Conservation (phyloP, 345 rosid species). For the Sisymbrium irio region DNA sequence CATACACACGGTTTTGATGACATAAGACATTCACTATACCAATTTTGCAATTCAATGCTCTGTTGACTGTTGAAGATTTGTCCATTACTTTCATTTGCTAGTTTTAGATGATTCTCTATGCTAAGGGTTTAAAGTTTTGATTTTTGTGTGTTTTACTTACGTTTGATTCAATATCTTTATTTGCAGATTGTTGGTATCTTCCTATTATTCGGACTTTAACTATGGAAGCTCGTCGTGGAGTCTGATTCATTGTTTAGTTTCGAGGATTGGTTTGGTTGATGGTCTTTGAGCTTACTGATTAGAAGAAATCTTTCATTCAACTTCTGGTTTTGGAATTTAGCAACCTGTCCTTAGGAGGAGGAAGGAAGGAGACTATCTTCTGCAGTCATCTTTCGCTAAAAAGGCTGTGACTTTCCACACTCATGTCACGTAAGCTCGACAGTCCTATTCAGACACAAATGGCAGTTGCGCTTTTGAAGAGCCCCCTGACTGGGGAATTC, state of each 20-base stretch:
- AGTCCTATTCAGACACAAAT: slow-evolving; percentile 91
- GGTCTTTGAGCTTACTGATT: slow-evolving; percentile 29
- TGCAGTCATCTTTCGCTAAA: slow-evolving; percentile 32
- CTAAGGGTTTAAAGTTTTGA: not conserved
- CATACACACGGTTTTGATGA: not conserved
- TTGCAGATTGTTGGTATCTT: slow-evolving; percentile 21
- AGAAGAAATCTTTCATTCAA: not conserved
- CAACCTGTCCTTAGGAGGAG: slow-evolving; percentile 24
- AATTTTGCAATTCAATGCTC: not conserved
- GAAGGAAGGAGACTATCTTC: slow-evolving; percentile 43
- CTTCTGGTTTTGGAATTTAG: slow-evolving; percentile 39
- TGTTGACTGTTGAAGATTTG: not conserved
- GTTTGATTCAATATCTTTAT: not conserved
- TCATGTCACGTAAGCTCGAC: slow-evolving; percentile 80
- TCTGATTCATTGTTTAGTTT: slow-evolving; percentile 16
- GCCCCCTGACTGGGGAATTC: slow-evolving; percentile 62
- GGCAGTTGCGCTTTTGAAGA: slow-evolving; percentile 69
- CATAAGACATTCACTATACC: not conserved
- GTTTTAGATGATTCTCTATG: not conserved
- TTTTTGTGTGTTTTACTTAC: not conserved
- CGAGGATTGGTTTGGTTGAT: slow-evolving; percentile 35
- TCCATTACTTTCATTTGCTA: slow-evolving; percentile 4
- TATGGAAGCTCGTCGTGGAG: slow-evolving; percentile 16
- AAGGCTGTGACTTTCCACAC: slow-evolving; percentile 29
- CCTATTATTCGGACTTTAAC: slow-evolving; percentile 1